phyloP scores from a whole-genome alignment of 306 rosid genomes.

The Medicago arabica region DNA sequence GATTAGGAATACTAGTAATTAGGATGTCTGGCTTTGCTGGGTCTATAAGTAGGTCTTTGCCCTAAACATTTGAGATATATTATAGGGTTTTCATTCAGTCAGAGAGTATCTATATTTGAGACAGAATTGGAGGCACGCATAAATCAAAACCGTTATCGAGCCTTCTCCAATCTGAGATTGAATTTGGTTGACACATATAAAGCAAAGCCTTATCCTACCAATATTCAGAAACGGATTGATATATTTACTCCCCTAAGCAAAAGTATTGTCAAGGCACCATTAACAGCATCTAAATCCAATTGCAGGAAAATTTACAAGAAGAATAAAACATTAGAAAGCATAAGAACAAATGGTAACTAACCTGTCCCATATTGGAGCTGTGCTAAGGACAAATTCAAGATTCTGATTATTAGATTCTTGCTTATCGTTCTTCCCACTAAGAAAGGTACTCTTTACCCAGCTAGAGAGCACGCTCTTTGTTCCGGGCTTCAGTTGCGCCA shows the following conservation, averaged over 20 bases:
- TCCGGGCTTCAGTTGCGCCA: slow-evolving; percentile 76
- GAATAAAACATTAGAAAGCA: slow-evolving; percentile 27
- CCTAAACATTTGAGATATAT: neutral
- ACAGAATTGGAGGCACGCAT: neutral
- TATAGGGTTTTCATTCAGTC: neutral
- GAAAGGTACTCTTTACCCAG: slow-evolving; percentile 77
- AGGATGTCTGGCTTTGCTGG: neutral
- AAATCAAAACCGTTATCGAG: neutral
- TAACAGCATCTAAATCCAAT: neutral
- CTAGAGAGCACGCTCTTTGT: slow-evolving; percentile 58
- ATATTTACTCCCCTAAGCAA: slow-evolving; percentile 29
- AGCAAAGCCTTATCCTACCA: neutral
- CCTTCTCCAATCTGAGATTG: neutral
- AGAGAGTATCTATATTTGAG: neutral
- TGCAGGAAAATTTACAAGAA: slow-evolving; percentile 19
- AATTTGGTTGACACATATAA: neutral
- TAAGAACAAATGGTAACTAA: slow-evolving; percentile 47
- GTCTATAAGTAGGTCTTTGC: neutral
- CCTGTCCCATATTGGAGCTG: slow-evolving; percentile 99
- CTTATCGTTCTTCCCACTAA: slow-evolving; percentile 70
- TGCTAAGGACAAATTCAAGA: slow-evolving; percentile 69
- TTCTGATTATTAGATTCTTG: slow-evolving; percentile 67
- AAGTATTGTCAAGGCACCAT: slow-evolving; percentile 7
- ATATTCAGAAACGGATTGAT: slow-evolving; percentile 22
- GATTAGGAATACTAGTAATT: no score